Evolutionary conservation across 2,329 filamentous ascomycete species (phyloP).

Genomic region (Cytospora leucostoma): DNA sequence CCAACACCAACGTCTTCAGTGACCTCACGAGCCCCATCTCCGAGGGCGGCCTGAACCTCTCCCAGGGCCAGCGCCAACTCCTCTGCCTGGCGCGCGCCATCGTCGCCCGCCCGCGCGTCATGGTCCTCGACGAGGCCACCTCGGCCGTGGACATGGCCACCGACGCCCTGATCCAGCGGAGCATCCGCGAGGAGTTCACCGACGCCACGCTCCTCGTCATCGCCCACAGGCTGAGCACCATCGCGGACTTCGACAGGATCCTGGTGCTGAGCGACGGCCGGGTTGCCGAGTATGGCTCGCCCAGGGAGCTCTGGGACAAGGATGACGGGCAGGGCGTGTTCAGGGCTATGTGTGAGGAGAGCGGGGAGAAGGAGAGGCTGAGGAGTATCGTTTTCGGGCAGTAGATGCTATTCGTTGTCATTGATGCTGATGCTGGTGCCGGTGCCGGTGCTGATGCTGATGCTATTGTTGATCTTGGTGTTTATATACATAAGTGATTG

Average conservation of each 20-base stretch:
- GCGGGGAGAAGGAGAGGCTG: conserved; percentile 58
- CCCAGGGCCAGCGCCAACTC: conserved; percentile 75
- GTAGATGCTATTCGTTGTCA: neutral
- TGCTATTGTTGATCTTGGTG: neutral
- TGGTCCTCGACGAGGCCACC: conserved; percentile 80
- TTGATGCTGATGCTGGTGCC: neutral
- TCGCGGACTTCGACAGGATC: conserved; percentile 75
- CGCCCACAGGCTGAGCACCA: conserved; percentile 73
- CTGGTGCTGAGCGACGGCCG: conserved; percentile 69
- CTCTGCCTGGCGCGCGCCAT: conserved; percentile 75
- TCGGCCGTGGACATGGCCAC: conserved; percentile 78
- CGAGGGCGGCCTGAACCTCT: conserved; percentile 73
- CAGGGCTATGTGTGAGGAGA: conserved; percentile 63
- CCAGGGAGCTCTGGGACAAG: conserved; percentile 60
- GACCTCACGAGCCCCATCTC: conserved; percentile 64
- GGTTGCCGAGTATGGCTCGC: conserved; percentile 68
- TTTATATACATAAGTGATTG: neutral
- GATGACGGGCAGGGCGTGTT: conserved; percentile 52
- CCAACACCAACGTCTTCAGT: conserved; percentile 67
- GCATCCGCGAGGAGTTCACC: conserved; percentile 71
- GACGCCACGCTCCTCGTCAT: conserved; percentile 72
- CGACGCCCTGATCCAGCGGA: conserved; percentile 71
- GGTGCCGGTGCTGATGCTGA: no score
- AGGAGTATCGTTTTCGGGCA: conserved; percentile 46
- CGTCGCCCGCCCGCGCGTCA: conserved; percentile 70